Evolutionary conservation across 768 basidiomycete genomes (phyloP).

Genomic region (Phlebiopsis flavidoalba): DNA sequence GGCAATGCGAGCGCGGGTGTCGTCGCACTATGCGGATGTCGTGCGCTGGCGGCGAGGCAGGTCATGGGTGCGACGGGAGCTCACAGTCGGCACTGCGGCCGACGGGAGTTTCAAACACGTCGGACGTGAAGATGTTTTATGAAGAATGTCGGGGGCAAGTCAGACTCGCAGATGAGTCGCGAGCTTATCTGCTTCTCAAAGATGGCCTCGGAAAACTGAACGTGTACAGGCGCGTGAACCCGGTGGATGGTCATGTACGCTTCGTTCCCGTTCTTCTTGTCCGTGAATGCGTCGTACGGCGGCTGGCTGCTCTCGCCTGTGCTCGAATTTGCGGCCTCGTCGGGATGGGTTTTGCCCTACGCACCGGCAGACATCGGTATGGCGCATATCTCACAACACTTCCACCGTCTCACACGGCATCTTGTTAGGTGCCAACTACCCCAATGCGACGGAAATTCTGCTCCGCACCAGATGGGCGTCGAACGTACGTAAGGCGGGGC

Average conservation of each 20-base stretch:
- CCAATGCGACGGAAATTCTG: conserved; percentile 9
- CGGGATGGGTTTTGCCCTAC: conserved; percentile 14
- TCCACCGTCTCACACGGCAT: not conserved
- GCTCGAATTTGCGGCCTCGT: conserved; percentile 21
- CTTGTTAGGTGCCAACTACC: conserved; percentile 4
- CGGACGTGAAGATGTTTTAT: conserved; percentile 23
- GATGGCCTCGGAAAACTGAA: no score
- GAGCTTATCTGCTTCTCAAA: not conserved
- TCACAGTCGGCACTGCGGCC: conserved; percentile 14
- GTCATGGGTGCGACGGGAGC: conserved; percentile 21
- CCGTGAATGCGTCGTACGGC: conserved; percentile 25
- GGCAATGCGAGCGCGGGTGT: conserved; percentile 17
- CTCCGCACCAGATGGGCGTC: conserved; percentile 1
- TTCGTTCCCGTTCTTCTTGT: conserved; percentile 25
- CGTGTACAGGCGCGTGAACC: conserved; percentile 24
- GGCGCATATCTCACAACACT: not conserved
- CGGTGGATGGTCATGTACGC: conserved; percentile 29
- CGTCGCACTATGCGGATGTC: conserved; percentile 19
- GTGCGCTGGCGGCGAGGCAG: conserved; percentile 23
- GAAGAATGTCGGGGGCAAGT: conserved; percentile 13
- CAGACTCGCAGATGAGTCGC: not conserved
- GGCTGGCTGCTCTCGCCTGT: conserved; percentile 23
- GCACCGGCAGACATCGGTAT: conserved; percentile 25
- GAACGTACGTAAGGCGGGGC: conserved; percentile 2
- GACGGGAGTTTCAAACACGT: conserved; percentile 15